Percentiles rank a stretch among this genome's conserved stretches.
These are phyloP conservation scores for Ceratocystis harringtonii DNA, from an alignment of 2,329 filamentous ascomycete genomes.

Conservation along the genomic window DNA sequence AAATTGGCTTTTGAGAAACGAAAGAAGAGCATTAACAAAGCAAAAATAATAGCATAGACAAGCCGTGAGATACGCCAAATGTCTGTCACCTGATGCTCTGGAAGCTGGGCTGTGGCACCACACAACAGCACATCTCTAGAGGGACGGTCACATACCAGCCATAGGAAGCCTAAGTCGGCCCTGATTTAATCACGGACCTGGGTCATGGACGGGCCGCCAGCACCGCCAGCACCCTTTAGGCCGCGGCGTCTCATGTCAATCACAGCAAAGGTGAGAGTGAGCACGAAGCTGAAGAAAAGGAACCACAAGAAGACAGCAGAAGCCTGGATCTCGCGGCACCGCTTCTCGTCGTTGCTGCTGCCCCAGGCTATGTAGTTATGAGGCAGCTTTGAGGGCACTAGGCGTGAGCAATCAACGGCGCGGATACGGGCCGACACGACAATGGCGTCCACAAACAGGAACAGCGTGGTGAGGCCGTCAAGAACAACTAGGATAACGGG, in stretches of 20 bases:
- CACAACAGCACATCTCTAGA: not conserved
- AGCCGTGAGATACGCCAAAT: no score
- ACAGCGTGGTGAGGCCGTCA: constrained; percentile 46
- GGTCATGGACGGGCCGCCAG: constrained; percentile 38
- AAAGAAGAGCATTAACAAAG: not conserved
- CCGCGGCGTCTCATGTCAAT: constrained; percentile 36
- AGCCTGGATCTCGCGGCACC: constrained; percentile 63
- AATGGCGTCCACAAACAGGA: constrained; percentile 56
- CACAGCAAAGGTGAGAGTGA: constrained; percentile 40
- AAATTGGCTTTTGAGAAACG: not conserved
- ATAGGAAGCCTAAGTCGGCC: not conserved
- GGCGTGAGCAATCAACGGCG: constrained; percentile 52
- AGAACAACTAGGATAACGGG: constrained; percentile 39
- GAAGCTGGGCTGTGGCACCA: not conserved
- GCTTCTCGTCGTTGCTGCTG: constrained; percentile 41
- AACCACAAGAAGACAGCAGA: constrained; percentile 67
- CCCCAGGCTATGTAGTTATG: constrained; percentile 47
- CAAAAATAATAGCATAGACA: not conserved
- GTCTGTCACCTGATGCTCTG: no score
- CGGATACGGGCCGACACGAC: constrained; percentile 54
- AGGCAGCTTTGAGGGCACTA: constrained; percentile 23
- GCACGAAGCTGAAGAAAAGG: constrained; percentile 48
- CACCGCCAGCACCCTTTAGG: constrained; percentile 29
- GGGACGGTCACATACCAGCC: not conserved
- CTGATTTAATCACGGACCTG: constrained; percentile 35